phyloP scores from a whole-genome alignment of 768 basidiomycete genomes.

The Serpula lacrymans region DNA sequence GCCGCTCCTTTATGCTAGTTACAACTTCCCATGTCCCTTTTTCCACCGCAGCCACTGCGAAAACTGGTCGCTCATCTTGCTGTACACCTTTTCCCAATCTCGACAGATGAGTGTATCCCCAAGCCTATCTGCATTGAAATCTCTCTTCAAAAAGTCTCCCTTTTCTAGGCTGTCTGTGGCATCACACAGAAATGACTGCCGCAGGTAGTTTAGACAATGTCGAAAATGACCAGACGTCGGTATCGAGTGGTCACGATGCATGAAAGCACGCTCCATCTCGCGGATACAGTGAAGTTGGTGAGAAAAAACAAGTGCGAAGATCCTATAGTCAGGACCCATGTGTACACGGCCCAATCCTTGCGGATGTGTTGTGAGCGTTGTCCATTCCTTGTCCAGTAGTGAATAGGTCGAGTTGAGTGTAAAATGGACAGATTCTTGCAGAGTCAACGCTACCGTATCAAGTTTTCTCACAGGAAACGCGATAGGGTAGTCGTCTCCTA shows the following conservation, averaged over 20 bases:
- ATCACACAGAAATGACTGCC: slow-evolving; percentile 33
- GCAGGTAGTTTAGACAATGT: slow-evolving; percentile 37
- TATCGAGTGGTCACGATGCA: not conserved
- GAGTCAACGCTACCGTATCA: not conserved
- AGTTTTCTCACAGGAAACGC: not conserved
- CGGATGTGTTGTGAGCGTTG: not conserved
- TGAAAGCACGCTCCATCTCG: not conserved
- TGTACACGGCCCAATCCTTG: slow-evolving; percentile 1
- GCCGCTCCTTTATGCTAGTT: too few relatives aligned
- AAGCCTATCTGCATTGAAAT: slow-evolving; percentile 20
- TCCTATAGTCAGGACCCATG: not conserved
- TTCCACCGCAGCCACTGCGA: too few relatives aligned
- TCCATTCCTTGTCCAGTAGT: not conserved
- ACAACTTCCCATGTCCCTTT: too few relatives aligned
- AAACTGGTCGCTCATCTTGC: slow-evolving; percentile 8
- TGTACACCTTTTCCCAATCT: slow-evolving; percentile 20
- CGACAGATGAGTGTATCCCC: slow-evolving; percentile 16
- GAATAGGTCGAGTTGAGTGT: not conserved
- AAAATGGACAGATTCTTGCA: slow-evolving; percentile 1
- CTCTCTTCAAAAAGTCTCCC: slow-evolving; percentile 28
- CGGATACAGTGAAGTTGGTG: slow-evolving; percentile 1
- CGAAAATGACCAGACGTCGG: slow-evolving; percentile 18
- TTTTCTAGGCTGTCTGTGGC: slow-evolving; percentile 30
- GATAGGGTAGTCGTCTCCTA: not conserved
- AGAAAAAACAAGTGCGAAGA: not conserved